phyloP scores from a whole-genome alignment of 73 alveolate genomes.

The Paramecium pentaurelia region DNA sequence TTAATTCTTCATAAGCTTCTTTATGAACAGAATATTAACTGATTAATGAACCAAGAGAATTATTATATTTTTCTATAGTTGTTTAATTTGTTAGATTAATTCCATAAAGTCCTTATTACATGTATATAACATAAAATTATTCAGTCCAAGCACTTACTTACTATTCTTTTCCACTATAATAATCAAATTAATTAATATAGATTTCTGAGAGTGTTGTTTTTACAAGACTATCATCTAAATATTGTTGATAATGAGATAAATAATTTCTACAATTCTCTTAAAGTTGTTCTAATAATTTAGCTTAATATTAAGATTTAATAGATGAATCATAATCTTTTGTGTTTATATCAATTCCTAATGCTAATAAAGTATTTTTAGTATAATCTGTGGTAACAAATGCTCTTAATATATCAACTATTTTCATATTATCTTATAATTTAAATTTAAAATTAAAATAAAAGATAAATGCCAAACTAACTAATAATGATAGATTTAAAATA shows the following conservation, averaged over 20 bases:
- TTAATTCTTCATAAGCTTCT: not conserved
- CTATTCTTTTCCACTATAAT: not conserved
- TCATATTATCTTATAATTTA: not conserved
- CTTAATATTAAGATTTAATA: not conserved
- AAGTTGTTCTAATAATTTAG: not conserved
- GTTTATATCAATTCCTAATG: not conserved
- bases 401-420: not conserved
- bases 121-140: not conserved
- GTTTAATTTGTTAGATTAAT: not conserved
- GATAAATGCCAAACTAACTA: not conserved
- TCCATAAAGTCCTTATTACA: not conserved
- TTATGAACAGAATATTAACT: not conserved
- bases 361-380: not conserved
- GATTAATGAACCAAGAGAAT: not conserved
- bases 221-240: not conserved
- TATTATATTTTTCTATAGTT: not conserved
- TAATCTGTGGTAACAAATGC: constrained; percentile 45
- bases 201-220: constrained; percentile 4
- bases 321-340: not conserved
- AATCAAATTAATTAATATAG: not conserved
- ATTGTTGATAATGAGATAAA: not conserved
- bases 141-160: constrained; percentile 26
- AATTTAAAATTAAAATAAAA: not conserved
- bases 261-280: not conserved
- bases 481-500: not conserved